Conservation (phyloP, 2,329 filamentous ascomycete species). For the Diaporthe nobilis region DNA sequence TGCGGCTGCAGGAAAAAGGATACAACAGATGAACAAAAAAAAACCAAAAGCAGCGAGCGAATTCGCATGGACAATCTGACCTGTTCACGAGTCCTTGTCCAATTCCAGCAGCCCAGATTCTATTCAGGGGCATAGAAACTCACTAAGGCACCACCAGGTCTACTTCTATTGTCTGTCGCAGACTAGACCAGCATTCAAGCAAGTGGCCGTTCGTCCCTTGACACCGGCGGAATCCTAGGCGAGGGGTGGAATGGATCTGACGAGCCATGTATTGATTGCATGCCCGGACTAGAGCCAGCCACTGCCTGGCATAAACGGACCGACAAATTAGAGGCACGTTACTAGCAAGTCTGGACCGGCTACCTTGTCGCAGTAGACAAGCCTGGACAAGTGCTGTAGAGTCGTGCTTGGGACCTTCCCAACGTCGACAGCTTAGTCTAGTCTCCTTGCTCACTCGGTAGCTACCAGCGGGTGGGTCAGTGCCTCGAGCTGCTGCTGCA, state of each 20-base stretch:
- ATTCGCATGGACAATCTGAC: constrained; percentile 2
- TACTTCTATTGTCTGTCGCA: constrained; percentile 15
- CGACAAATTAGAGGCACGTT: constrained; percentile 15
- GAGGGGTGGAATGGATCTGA: constrained; percentile 35
- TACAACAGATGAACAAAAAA: constrained; percentile 26
- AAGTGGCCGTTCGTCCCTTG: constrained; percentile 39
- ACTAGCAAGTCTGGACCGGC: constrained; percentile 13
- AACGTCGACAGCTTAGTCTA: constrained; percentile 19
- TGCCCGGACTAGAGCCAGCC: constrained; percentile 34
- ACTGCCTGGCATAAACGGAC: constrained; percentile 34
- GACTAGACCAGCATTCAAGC: constrained; percentile 21
- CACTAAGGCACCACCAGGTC: background rate
- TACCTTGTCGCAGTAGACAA: constrained; percentile 26
- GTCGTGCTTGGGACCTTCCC: constrained; percentile 2
- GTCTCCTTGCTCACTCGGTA: background rate
- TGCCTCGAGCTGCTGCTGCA: constrained; percentile 31
- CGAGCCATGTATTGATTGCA: constrained; percentile 37
- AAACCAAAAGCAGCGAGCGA: constrained; percentile 36
- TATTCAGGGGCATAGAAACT: constrained; percentile 1
- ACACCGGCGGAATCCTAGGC: constrained; percentile 36
- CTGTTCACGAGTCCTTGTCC: constrained; percentile 13
- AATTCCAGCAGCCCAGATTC: background rate
- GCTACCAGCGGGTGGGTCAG: constrained; percentile 28
- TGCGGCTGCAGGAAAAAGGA: constrained; percentile 37
- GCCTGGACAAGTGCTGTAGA: background rate